phyloP scores from a whole-genome alignment of 2,329 filamentous ascomycete genomes.

The Ophiostoma sp. region DNA sequence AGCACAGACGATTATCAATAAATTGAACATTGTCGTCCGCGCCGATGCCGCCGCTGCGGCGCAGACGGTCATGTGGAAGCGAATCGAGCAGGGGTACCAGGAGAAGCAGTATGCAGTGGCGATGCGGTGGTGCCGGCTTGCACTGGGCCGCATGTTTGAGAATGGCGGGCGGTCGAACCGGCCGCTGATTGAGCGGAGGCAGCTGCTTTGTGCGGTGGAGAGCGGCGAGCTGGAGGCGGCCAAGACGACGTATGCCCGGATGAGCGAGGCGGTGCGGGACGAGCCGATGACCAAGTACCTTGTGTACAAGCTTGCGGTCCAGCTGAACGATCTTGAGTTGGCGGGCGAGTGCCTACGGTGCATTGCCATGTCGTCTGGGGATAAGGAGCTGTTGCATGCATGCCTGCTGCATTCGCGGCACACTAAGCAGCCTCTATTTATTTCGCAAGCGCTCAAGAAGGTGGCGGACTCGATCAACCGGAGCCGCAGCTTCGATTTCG shows the following conservation, averaged over 20 bases:
- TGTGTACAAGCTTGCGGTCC: conserved; percentile 67
- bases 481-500: conserved; percentile 33
- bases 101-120: conserved; percentile 50
- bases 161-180: conserved; percentile 61
- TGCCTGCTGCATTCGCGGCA: conserved; percentile 73
- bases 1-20: conserved; percentile 38
- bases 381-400: conserved; percentile 66
- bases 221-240: conserved; percentile 52
- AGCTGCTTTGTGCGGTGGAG: conserved; percentile 64
- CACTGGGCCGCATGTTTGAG: conserved; percentile 61
- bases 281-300: conserved; percentile 66
- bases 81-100: conserved; percentile 55
- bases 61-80: conserved; percentile 76
- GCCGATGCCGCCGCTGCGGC: conserved; percentile 59
- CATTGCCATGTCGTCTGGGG: conserved; percentile 50
- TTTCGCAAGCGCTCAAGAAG: conserved; percentile 53
- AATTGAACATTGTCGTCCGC: conserved; percentile 46
- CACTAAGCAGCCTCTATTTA: conserved; percentile 55
- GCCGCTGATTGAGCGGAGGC: conserved; percentile 64
- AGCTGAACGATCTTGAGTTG: conserved; percentile 50
- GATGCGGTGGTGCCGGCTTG: conserved; percentile 66
- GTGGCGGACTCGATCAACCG: conserved; percentile 54
- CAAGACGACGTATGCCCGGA: conserved; percentile 50
- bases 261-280: conserved; percentile 53
- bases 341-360: conserved; percentile 60